phyloP scores from a whole-genome alignment of 768 basidiomycete genomes.

The Collybia sordida region DNA sequence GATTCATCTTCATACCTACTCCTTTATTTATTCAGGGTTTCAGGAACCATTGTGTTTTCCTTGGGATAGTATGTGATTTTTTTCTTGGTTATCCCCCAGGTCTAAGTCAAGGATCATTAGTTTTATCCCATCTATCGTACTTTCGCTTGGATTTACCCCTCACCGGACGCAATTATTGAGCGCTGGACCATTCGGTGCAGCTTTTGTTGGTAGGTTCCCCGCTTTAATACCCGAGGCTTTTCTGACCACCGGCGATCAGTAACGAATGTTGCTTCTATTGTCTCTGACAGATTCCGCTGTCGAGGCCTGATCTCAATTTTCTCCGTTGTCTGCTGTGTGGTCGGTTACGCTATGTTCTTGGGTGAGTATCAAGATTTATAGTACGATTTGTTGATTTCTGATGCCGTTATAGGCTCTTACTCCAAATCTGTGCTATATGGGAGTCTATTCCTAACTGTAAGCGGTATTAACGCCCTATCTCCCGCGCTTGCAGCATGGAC shows the following conservation, averaged over 20 bases:
- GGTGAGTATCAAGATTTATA: slow-evolving; percentile 19
- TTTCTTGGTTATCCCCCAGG: neutral
- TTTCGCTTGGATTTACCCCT: slow-evolving; percentile 40
- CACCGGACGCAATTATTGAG: slow-evolving; percentile 45
- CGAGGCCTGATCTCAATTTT: slow-evolving; percentile 34
- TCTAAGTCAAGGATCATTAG: slow-evolving; percentile 23
- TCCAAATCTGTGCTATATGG: slow-evolving; percentile 29
- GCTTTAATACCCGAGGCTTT: neutral
- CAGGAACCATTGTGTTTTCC: slow-evolving; percentile 18
- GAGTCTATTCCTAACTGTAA: slow-evolving; percentile 34
- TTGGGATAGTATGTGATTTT: slow-evolving; percentile 16
- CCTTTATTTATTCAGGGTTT: neutral
- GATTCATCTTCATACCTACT: neutral
- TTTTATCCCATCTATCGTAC: slow-evolving; percentile 59
- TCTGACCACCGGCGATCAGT: slow-evolving; percentile 19
- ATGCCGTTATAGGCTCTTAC: slow-evolving; percentile 5
- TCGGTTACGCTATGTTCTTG: slow-evolving; percentile 39
- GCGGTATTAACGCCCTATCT: slow-evolving; percentile 32
- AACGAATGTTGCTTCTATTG: slow-evolving; percentile 31
- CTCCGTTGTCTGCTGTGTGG: slow-evolving; percentile 22
- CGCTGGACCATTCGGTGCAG: slow-evolving; percentile 33
- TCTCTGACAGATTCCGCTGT: slow-evolving; percentile 35
- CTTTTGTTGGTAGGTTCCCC: slow-evolving; percentile 29
- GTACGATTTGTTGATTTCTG: slow-evolving; percentile 1
- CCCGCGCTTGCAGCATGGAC: slow-evolving; percentile 38